Evolutionary conservation across 2,329 filamentous ascomycete species (phyloP).

Genomic region (Nemania bipapillata): DNA sequence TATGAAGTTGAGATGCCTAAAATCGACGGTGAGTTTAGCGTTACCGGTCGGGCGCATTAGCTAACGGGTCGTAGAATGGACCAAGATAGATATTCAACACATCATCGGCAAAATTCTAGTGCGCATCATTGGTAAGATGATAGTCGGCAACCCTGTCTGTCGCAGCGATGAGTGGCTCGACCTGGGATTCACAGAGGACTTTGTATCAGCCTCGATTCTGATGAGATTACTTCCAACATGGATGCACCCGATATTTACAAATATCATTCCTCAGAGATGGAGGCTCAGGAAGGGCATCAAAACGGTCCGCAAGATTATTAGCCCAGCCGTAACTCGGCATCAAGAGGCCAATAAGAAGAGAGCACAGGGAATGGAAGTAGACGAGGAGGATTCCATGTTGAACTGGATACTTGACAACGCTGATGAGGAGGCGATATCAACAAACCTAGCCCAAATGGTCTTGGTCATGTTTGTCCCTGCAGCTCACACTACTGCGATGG

Average conservation of each 20-base stretch:
- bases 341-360: neutral
- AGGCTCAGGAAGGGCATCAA: constrained; percentile 6
- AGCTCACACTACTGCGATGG: constrained; percentile 18
- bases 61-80: neutral
- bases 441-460: constrained; percentile 4
- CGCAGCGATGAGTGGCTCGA: constrained; percentile 23
- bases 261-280: constrained; percentile 48
- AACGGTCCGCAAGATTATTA: constrained; percentile 2
- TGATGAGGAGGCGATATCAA: constrained; percentile 22
- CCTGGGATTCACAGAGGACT: neutral
- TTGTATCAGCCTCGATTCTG: neutral
- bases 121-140: constrained; percentile 25
- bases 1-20: neutral
- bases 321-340: constrained; percentile 19
- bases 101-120: neutral
- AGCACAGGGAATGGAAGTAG: constrained; percentile 4
- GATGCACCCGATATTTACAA: constrained; percentile 50
- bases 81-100: neutral
- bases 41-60: neutral
- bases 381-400: constrained; percentile 32
- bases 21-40: neutral
- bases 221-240: constrained; percentile 30
- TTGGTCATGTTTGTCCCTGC: constrained; percentile 25
- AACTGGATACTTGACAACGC: constrained; percentile 37
- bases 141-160: constrained; percentile 32